A percentile compares a stretch with the other conserved stretches of the same genome.
These are phyloP conservation scores for Penicillium sp. DNA, from an alignment of 2,329 filamentous ascomycete genomes.

Conservation along the genomic window DNA sequence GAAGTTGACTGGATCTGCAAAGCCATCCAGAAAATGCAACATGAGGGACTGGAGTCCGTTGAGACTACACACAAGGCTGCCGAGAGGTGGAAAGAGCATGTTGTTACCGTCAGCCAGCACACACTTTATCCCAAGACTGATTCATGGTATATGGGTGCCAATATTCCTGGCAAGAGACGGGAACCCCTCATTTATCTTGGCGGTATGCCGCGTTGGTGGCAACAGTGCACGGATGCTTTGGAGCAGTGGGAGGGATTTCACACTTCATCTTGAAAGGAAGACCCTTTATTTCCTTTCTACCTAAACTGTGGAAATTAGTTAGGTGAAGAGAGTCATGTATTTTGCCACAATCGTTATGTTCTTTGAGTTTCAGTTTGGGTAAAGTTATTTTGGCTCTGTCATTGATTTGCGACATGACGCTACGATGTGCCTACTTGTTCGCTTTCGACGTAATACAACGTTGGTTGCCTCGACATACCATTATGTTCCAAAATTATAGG, in stretches of 20 bases:
- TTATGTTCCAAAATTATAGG: too few species aligned
- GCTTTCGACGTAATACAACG: too few species aligned
- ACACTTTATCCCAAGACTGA: constrained; percentile 20
- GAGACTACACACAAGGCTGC: constrained; percentile 12
- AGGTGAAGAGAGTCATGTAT: too few species aligned
- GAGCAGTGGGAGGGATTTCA: constrained; percentile 11
- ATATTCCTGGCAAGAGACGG: constrained; percentile 28
- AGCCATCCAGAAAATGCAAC: constrained; percentile 16
- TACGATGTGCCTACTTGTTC: too few species aligned
- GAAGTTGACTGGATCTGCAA: constrained; percentile 31
- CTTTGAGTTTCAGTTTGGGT: too few species aligned
- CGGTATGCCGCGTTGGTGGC: constrained; percentile 19
- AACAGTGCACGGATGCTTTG: constrained; percentile 11
- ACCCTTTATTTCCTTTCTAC: too few species aligned
- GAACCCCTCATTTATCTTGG: constrained; percentile 47
- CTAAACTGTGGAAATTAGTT: too few species aligned
- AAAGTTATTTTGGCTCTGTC: too few species aligned
- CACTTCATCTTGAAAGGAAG: constrained; percentile 20
- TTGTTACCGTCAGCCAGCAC: constrained; percentile 6
- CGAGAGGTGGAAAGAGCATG: constrained; percentile 17
- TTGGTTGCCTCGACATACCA: too few species aligned
- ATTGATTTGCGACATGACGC: too few species aligned
- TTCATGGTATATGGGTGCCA: constrained; percentile 27
- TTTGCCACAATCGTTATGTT: too few species aligned
- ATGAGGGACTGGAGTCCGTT: constrained; percentile 4